Evolutionary conservation across 257 asterid species (phyloP).

Genomic region (Petunia secreta): DNA sequence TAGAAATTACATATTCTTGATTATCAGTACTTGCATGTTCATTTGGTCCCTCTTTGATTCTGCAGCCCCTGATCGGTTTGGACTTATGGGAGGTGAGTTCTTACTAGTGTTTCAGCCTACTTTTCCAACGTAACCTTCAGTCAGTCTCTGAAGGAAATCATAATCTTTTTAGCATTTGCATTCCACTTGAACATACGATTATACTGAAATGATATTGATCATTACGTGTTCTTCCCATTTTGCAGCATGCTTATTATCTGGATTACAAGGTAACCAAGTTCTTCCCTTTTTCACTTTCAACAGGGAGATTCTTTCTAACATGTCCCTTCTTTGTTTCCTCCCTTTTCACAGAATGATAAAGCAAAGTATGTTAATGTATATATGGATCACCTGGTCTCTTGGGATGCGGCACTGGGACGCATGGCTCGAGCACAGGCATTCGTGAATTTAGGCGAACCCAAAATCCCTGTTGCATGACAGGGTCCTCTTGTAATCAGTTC

Average conservation of each 20-base stretch:
- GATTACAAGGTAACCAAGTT: slow-evolving; percentile 45
- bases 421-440: slow-evolving; percentile 95
- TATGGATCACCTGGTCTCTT: slow-evolving; percentile 56
- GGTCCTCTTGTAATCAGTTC: background rate
- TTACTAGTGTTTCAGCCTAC: background rate
- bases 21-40: slow-evolving; percentile 2
- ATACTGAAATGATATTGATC: slow-evolving; percentile 3
- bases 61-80: slow-evolving; percentile 49
- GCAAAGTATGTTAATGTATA: slow-evolving; percentile 41
- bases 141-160: slow-evolving; percentile 1
- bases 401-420: slow-evolving; percentile 89
- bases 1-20: slow-evolving; percentile 18
- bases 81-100: slow-evolving; percentile 53
- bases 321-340: background rate
- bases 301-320: background rate
- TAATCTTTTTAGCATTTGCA: slow-evolving; percentile 19
- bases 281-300: background rate
- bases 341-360: slow-evolving; percentile 40
- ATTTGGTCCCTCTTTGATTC: slow-evolving; percentile 14
- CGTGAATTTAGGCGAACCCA: slow-evolving; percentile 91
- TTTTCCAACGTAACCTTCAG: slow-evolving; percentile 8
- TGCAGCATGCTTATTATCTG: slow-evolving; percentile 57
- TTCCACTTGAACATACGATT: background rate
- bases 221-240: background rate
- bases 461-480: slow-evolving; percentile 82